Percentiles rank a stretch among this genome's conserved stretches.
Evolutionary conservation across 1,284 basidiomycete genomes (phyloP).

Genomic region (Heimioporus punctisporus): DNA sequence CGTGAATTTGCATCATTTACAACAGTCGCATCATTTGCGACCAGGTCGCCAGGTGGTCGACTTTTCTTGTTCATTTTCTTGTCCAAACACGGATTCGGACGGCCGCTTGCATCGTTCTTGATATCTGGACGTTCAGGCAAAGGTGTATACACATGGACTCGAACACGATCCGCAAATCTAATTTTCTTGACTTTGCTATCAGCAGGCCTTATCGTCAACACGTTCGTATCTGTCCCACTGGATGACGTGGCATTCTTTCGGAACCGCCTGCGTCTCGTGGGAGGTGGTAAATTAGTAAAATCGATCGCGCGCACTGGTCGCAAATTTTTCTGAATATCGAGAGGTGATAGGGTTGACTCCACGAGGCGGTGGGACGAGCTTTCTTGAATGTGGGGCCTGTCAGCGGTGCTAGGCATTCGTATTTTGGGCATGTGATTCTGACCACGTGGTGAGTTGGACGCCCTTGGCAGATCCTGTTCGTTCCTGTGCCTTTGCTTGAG

Average conservation of each 20-base stretch:
- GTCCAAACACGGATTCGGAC: too few species aligned
- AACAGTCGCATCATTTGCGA: too few species aligned
- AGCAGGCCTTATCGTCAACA: constrained; percentile 8
- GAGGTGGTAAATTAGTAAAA: constrained; percentile 25
- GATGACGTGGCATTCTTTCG: background rate
- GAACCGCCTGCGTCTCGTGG: constrained; percentile 11
- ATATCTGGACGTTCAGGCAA: constrained; percentile 14
- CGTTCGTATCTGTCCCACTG: background rate
- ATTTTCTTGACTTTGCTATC: constrained; percentile 25
- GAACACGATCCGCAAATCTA: constrained; percentile 28
- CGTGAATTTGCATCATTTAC: too few species aligned
- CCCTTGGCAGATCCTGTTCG: too few species aligned
- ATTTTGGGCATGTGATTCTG: background rate
- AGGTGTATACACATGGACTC: constrained; percentile 21
- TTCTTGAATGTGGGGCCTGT: constrained; percentile 8
- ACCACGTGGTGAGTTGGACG: too few species aligned
- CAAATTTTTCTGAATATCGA: background rate
- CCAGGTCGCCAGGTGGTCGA: background rate
- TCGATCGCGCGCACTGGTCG: constrained; percentile 24
- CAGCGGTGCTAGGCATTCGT: constrained; percentile 7
- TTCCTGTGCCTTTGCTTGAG: too few species aligned
- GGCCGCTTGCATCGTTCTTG: background rate
- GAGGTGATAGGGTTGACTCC: background rate
- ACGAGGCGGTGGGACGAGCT: too few species aligned
- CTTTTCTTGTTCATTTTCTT: background rate